Evolutionary conservation across 1,284 basidiomycete species (phyloP), one percentile per base, ranked within the genome.

Genomic region (Amylostereum areolatum): DNA sequence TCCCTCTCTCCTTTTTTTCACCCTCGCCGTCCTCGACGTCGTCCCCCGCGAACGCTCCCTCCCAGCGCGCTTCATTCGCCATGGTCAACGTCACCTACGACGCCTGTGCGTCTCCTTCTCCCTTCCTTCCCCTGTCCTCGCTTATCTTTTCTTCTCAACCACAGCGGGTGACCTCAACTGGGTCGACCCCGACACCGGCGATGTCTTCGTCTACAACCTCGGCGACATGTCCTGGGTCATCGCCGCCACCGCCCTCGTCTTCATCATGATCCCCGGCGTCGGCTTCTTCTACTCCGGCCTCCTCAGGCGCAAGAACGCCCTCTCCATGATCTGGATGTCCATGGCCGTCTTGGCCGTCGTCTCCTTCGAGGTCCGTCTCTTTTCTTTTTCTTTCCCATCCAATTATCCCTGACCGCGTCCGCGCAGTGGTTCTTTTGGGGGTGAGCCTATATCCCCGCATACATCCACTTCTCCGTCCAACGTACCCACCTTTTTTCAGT

Each of bases 221-320:
- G 90, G 90, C 55, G 88, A 93, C 66, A 88, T 90, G 50, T 85
- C 89, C 32, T 93, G 87, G 85, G 75, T 81, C 47, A 69, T 90
- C 52, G 68, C 80, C 4, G 78, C 77, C 9, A 89, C 81, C 0
- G 85, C 85, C 24, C 70, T 88, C 50, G 92, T 96, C 29, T 94
- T 86, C 81, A 77, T 96, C 68, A 97, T 97, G 94, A 79, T 92
- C 64, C 92, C 92, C 18, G 91, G 91, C 52, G 80, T 92, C 54
- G 90, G 90, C 28, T 92, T 84, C 67, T 92, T 96, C 75, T 96
- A 97, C 69, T 89, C 91, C 31, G 94, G 93, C 59, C 72, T 88
- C 33, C 66, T 85, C 43, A 75, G 91, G 47, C 78, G 91, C 41
- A 97, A 97, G 69, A 97, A 95, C 60, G 95, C 94, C 0, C 75